phyloP scores from a whole-genome alignment of 805 yeast genomes.

The Candida ovalis region DNA sequence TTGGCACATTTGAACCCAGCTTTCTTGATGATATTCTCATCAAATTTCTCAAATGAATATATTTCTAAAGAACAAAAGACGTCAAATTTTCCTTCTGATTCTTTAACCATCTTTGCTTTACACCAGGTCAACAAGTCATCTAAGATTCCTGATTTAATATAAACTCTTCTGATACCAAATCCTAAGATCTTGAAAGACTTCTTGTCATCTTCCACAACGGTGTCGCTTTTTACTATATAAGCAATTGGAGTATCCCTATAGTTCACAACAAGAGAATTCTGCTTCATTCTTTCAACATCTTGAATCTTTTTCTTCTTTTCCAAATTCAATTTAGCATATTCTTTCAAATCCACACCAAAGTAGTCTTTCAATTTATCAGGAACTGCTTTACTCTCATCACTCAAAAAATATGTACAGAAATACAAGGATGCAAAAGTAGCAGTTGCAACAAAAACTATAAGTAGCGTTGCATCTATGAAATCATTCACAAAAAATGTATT shows the following conservation, averaged over 20 bases:
- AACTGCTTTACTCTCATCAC: constrained; percentile 34
- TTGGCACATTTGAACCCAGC: constrained; percentile 42
- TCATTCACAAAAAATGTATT: constrained; percentile 24
- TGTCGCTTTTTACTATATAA: constrained; percentile 42
- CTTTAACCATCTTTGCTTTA: constrained; percentile 37
- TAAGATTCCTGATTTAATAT: constrained; percentile 59
- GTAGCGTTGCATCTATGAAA: constrained; percentile 34
- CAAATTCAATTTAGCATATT: constrained; percentile 34
- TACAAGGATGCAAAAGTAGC: constrained; percentile 38
- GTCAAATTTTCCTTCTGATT: constrained; percentile 26
- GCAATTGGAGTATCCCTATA: constrained; percentile 77
- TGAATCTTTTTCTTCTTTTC: constrained; percentile 8
- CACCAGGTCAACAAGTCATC: constrained; percentile 64
- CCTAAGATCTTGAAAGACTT: constrained; percentile 44
- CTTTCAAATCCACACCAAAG: constrained; percentile 51
- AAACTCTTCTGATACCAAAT: constrained; percentile 66
- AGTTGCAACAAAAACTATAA: constrained; percentile 35
- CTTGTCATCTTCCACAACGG: constrained; percentile 26
- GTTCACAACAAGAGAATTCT: constrained; percentile 51
- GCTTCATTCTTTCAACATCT: constrained; percentile 25
- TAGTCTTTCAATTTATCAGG: constrained; percentile 33
- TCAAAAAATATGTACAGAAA: constrained; percentile 47
- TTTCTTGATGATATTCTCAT: constrained; percentile 34
- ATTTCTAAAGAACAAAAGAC: constrained; percentile 44
- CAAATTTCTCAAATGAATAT: constrained; percentile 47